Conservation (phyloP, 352 stramenopile genomes). For the Phytopythium litorale region DNA sequence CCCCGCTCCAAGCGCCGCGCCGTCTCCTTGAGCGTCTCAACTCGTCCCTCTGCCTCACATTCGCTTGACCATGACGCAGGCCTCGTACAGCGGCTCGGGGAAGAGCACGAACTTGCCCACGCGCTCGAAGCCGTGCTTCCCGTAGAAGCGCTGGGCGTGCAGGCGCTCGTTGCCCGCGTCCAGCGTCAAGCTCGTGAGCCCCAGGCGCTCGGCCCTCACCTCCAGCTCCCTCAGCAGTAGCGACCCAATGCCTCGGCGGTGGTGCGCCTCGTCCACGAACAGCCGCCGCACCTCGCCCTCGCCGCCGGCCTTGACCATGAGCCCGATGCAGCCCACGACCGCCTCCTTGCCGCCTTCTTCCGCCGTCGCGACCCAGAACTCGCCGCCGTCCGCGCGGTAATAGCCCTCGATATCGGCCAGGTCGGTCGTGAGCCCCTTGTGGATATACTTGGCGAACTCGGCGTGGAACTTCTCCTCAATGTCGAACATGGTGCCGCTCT, state of each 20-base stretch:
- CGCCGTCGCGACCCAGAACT: slow-evolving; percentile 22
- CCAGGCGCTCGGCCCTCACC: slow-evolving; percentile 10
- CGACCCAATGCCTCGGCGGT: slow-evolving; percentile 17
- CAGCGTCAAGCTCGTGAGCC: slow-evolving; percentile 16
- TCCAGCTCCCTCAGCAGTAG: slow-evolving; percentile 21
- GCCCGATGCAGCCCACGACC: slow-evolving; percentile 19
- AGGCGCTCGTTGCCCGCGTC: slow-evolving; percentile 16
- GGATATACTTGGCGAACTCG: slow-evolving; percentile 15
- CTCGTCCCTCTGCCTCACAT: slow-evolving; percentile 6
- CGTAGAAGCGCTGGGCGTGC: slow-evolving; percentile 18
- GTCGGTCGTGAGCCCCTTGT: slow-evolving; percentile 14
- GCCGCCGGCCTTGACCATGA: slow-evolving; percentile 10
- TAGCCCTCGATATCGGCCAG: slow-evolving; percentile 15
- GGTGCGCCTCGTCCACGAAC: slow-evolving; percentile 21
- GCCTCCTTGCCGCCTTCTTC: not conserved
- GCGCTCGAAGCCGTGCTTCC: slow-evolving; percentile 16
- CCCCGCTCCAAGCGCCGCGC: no score
- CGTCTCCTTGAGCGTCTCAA: not conserved
- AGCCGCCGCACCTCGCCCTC: slow-evolving; percentile 19
- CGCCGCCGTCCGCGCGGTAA: slow-evolving; percentile 15
- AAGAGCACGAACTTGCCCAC: slow-evolving; percentile 13
- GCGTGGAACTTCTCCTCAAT: slow-evolving; percentile 5
- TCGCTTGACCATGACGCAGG: slow-evolving; percentile 19
- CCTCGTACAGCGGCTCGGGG: slow-evolving; percentile 17
- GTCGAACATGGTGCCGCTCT: slow-evolving; percentile 4